Percentiles rank a stretch among this genome's conserved stretches.
Conservation (phyloP, 768 basidiomycete genomes). For the Russula abietina region DNA sequence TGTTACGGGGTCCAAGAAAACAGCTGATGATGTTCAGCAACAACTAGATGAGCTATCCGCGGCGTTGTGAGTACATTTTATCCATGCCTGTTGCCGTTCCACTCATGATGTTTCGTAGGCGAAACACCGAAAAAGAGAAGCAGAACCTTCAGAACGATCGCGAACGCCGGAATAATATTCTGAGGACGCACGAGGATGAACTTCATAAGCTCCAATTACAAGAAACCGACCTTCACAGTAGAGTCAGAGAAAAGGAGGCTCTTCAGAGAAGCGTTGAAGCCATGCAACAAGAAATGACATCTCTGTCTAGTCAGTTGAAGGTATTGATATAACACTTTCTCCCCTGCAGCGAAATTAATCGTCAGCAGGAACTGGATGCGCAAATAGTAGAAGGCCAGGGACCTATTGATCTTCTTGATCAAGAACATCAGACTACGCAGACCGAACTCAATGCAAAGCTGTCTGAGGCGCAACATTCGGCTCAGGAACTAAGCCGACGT, state of each 20-base stretch:
- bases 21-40: conserved; percentile 76
- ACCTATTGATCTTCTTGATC: conserved; percentile 60
- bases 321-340: conserved; percentile 30
- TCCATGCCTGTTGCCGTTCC: not conserved
- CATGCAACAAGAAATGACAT: conserved; percentile 52
- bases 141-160: conserved; percentile 51
- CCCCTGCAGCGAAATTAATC: not conserved
- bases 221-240: conserved; percentile 49
- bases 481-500: conserved; percentile 61
- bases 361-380: conserved; percentile 52
- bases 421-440: conserved; percentile 45
- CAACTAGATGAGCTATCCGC: conserved; percentile 61
- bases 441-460: conserved; percentile 46
- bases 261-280: conserved; percentile 51
- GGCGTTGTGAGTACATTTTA: conserved; percentile 52
- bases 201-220: conserved; percentile 58
- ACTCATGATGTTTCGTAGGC: conserved; percentile 37
- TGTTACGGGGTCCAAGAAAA: conserved; percentile 69
- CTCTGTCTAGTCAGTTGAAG: conserved; percentile 44
- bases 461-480: conserved; percentile 45
- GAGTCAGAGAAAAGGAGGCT: conserved; percentile 52
- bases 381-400: conserved; percentile 55
- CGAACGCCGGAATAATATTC: conserved; percentile 49
- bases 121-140: conserved; percentile 58
- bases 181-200: conserved; percentile 53